phyloP scores from a whole-genome alignment of 1,139 yeast genomes.

The Ogataea hybrid region DNA sequence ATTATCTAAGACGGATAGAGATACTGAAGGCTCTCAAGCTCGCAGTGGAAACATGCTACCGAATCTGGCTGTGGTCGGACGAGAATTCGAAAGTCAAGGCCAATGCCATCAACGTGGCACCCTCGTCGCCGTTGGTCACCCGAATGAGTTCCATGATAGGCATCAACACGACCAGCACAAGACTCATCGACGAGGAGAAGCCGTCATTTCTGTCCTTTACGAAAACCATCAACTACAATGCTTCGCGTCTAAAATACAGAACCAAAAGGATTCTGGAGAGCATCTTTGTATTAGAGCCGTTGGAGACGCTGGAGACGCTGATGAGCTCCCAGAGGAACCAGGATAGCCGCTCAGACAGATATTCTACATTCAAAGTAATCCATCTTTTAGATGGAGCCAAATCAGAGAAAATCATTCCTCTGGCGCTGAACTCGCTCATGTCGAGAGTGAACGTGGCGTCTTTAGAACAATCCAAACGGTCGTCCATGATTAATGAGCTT shows the following conservation, averaged over 20 bases:
- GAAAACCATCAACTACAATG: slow-evolving; percentile 56
- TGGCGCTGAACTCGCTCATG: slow-evolving; percentile 54
- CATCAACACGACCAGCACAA: slow-evolving; percentile 2
- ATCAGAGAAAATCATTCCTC: slow-evolving; percentile 73
- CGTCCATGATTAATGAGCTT: slow-evolving; percentile 45
- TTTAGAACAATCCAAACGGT: slow-evolving; percentile 34
- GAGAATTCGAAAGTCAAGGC: slow-evolving; percentile 35
- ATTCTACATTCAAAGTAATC: slow-evolving; percentile 48
- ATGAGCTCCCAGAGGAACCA: slow-evolving; percentile 38
- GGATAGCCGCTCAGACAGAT: slow-evolving; percentile 11
- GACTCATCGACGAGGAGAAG: slow-evolving; percentile 14
- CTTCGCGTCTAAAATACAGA: slow-evolving; percentile 69
- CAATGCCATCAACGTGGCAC: slow-evolving; percentile 1
- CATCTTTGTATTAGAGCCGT: slow-evolving; percentile 67
- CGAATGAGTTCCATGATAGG: slow-evolving; percentile 15
- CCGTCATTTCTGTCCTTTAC: slow-evolving; percentile 22
- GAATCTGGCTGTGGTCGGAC: slow-evolving; percentile 79
- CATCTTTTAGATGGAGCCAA: slow-evolving; percentile 85
- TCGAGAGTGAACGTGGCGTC: slow-evolving; percentile 39
- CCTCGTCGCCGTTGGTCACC: slow-evolving; percentile 15
- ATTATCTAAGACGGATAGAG: slow-evolving; percentile 52
- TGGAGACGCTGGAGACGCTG: slow-evolving; percentile 69
- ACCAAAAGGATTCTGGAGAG: slow-evolving; percentile 67
- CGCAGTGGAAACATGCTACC: slow-evolving; percentile 52
- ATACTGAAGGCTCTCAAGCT: slow-evolving; percentile 63